Evolutionary conservation across 1,284 basidiomycete genomes (phyloP).

Genomic region (Malassezia sympodialis): DNA sequence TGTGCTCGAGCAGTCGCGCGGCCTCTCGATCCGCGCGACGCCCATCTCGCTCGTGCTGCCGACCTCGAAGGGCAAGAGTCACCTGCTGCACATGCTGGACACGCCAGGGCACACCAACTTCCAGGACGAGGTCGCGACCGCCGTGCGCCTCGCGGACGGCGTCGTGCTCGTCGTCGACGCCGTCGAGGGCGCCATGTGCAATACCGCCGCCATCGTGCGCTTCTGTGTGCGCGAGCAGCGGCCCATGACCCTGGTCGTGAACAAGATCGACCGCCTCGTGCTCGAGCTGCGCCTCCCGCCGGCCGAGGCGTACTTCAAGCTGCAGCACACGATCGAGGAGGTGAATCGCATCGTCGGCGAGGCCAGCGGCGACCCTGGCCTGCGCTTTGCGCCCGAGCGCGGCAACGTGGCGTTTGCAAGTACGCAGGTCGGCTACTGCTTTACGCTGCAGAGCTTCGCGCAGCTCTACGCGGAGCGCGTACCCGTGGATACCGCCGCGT

Average conservation of each 20-base stretch:
- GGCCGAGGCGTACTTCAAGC: slow-evolving; percentile 93
- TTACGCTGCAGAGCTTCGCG: slow-evolving; percentile 86
- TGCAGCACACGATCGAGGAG: slow-evolving; percentile 97
- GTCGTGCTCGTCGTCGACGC: slow-evolving; percentile 64
- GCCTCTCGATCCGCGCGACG: slow-evolving; percentile 89
- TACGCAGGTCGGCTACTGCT: slow-evolving; percentile 94
- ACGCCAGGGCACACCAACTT: slow-evolving; percentile 98
- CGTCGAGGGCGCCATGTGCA: slow-evolving; percentile 43
- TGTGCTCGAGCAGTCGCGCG: slow-evolving; percentile 71
- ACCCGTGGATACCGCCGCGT: slow-evolving; percentile 53
- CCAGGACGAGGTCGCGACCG: slow-evolving; percentile 77
- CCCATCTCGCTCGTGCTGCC: slow-evolving; percentile 86
- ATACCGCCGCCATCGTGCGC: slow-evolving; percentile 33
- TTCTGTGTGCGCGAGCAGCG: slow-evolving; percentile 53
- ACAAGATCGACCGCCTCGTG: slow-evolving; percentile 95
- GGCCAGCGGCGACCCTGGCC: slow-evolving; percentile 70
- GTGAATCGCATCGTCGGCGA: slow-evolving; percentile 67
- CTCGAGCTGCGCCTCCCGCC: slow-evolving; percentile 92
- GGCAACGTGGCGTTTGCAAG: slow-evolving; percentile 97
- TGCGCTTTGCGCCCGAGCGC: slow-evolving; percentile 79
- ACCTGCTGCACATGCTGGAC: slow-evolving; percentile 85
- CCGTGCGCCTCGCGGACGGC: slow-evolving; percentile 81
- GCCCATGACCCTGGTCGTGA: slow-evolving; percentile 85
- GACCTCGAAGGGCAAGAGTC: slow-evolving; percentile 81
- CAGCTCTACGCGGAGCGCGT: slow-evolving; percentile 83